Conservation (phyloP, 331 rosid species). For the Stylosanthes scabra region DNA sequence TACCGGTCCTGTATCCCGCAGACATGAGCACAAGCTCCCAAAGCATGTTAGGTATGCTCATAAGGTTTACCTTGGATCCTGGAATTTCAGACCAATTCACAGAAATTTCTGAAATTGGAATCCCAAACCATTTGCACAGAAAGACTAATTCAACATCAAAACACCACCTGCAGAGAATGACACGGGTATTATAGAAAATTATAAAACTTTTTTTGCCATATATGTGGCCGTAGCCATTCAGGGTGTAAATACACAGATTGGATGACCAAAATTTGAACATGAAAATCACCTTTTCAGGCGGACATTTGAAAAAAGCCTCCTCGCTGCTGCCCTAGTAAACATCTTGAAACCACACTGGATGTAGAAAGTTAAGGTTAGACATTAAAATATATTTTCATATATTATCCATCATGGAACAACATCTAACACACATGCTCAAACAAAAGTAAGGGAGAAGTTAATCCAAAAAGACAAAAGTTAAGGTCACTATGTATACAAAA, state of each 20-base stretch:
- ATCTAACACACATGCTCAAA: constrained; percentile 15
- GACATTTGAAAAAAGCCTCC: constrained; percentile 87
- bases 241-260: neutral
- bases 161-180: constrained; percentile 84
- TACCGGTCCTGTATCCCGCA: constrained; percentile 82
- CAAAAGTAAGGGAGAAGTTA: constrained; percentile 27
- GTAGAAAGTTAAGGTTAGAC: constrained; percentile 43
- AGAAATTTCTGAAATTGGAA: constrained; percentile 82
- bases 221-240: neutral
- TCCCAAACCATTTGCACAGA: constrained; percentile 75
- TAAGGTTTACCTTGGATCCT: constrained; percentile 89
- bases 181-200: constrained; percentile 17
- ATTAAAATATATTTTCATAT: neutral
- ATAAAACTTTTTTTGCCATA: neutral
- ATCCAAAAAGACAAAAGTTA: constrained; percentile 10
- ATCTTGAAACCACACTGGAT: constrained; percentile 94
- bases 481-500: constrained; percentile 20
- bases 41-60: constrained; percentile 96
- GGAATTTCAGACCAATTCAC: constrained; percentile 98
- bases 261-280: constrained; percentile 14
- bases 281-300: constrained; percentile 78
- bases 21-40: constrained; percentile 97
- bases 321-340: constrained; percentile 94
- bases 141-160: constrained; percentile 92
- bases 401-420: constrained; percentile 2